Conservation (phyloP, 192 early-diverging fungal species). For the Pecoramyces ruminantium region DNA sequence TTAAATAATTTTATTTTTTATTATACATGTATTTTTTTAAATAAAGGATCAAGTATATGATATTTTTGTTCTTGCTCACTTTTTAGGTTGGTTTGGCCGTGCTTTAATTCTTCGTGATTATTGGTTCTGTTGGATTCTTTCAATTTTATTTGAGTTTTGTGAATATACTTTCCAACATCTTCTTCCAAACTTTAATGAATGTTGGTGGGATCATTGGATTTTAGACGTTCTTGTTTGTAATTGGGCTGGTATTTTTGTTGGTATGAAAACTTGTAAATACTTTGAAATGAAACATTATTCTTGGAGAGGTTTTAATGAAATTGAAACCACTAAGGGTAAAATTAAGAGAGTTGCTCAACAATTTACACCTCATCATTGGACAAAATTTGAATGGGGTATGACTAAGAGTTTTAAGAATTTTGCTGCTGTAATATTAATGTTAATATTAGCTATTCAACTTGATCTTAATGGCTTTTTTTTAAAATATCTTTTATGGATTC, state of each 20-base stretch:
- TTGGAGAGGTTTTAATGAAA: conserved; percentile 78
- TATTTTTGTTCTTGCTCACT: conserved; percentile 84
- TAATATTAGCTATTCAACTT: conserved; percentile 54
- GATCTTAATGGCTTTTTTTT: conserved; percentile 92
- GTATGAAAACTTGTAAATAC: conserved; percentile 95
- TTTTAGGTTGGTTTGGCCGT: conserved; percentile 86
- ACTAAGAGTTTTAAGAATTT: conserved; percentile 80
- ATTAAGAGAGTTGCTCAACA: conserved; percentile 72
- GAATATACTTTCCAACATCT: conserved; percentile 93
- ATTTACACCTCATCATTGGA: conserved; percentile 92
- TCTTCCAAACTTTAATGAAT: conserved; percentile 93
- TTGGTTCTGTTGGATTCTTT: conserved; percentile 92
- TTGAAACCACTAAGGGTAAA: conserved; percentile 71
- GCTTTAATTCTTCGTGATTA: conserved; percentile 83
- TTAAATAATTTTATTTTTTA: no score
- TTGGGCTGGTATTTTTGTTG: conserved; percentile 82
- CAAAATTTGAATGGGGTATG: conserved; percentile 75
- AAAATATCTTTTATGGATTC: conserved; percentile 84
- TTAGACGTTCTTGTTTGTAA: conserved; percentile 83
- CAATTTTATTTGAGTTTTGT: conserved; percentile 83
- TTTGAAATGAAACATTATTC: conserved; percentile 93
- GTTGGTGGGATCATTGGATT: conserved; percentile 99
- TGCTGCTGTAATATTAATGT: conserved; percentile 49
- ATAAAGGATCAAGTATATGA: conserved; percentile 57
- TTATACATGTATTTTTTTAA: no score